A percentile compares a stretch with the other conserved stretches of the same genome.
Conservation (phyloP, 2,329 filamentous ascomycete genomes). For the Colletotrichum sp. region DNA sequence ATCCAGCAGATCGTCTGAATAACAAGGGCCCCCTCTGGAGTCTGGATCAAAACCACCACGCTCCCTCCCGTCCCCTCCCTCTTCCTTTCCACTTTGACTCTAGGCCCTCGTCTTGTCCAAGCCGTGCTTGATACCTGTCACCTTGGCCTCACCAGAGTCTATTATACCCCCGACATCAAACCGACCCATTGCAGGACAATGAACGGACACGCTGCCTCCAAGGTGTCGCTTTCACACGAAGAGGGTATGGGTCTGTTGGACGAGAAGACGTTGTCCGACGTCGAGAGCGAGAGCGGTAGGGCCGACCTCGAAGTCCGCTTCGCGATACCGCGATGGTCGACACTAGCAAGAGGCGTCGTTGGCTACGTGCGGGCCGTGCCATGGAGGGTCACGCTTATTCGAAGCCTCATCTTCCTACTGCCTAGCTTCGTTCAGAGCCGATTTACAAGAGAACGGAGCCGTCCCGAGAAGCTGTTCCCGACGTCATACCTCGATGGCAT, state of each 20-base stretch:
- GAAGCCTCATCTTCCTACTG: conserved; percentile 49
- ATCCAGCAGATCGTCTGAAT: conserved; percentile 19
- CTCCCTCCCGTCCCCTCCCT: conserved; percentile 1
- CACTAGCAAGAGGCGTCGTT: conserved; percentile 32
- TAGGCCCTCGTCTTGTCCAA: background rate
- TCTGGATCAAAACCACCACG: conserved; percentile 6
- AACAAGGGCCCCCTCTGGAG: background rate
- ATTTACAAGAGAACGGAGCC: conserved; percentile 43
- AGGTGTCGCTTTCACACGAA: conserved; percentile 40
- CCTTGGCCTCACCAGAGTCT: background rate
- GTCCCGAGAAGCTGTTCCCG: conserved; percentile 48
- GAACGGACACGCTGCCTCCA: conserved; percentile 41
- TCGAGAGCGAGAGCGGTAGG: conserved; percentile 46
- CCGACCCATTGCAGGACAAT: conserved; percentile 38
- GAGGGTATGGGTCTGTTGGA: conserved; percentile 52
- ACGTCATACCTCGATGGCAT: conserved; percentile 65
- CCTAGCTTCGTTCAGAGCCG: conserved; percentile 58
- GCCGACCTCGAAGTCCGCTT: conserved; percentile 42
- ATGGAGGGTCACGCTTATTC: conserved; percentile 42
- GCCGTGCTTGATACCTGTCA: background rate
- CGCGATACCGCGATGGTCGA: conserved; percentile 34
- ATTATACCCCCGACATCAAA: background rate
- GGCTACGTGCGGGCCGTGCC: conserved; percentile 35
- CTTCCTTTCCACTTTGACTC: background rate
- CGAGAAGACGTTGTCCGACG: conserved; percentile 47